Evolutionary conservation across 139 green algal species (phyloP).

Genomic region (Chlamydomonas sp.): DNA sequence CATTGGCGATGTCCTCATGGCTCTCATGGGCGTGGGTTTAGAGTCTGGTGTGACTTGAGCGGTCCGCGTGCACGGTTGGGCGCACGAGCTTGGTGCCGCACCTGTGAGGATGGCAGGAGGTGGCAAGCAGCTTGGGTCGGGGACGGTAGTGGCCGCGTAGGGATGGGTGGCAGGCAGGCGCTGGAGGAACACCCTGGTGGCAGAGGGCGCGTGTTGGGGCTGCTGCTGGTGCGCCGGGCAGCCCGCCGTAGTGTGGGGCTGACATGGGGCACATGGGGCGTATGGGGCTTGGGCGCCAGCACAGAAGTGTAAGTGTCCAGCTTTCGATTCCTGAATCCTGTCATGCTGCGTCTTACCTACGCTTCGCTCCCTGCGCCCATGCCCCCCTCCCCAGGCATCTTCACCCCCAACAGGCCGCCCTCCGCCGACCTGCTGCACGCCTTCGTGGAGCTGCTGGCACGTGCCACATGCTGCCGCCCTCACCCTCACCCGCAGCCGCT

Average conservation of each 20-base stretch:
- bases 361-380: neutral
- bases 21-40: too few relatives aligned
- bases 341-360: neutral
- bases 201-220: neutral
- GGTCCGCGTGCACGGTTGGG: neutral
- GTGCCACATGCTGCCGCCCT: constrained; percentile 14
- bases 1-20: neutral
- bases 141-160: neutral
- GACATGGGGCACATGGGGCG: neutral
- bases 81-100: neutral
- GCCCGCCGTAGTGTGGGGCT: neutral
- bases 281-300: neutral
- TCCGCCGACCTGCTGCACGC: neutral
- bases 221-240: neutral
- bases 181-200: neutral
- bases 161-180: neutral
- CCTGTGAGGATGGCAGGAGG: neutral
- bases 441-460: constrained; percentile 2
- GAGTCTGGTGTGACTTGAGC: too few relatives aligned
- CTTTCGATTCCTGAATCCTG: neutral
- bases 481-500: too few relatives aligned
- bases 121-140: neutral
- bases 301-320: neutral
- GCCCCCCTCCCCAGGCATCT: constrained; percentile 10
- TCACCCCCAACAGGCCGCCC: constrained; percentile 7